phyloP scores from a whole-genome alignment of 495 filamentous ascomycete genomes.

The Letharia lupina region DNA sequence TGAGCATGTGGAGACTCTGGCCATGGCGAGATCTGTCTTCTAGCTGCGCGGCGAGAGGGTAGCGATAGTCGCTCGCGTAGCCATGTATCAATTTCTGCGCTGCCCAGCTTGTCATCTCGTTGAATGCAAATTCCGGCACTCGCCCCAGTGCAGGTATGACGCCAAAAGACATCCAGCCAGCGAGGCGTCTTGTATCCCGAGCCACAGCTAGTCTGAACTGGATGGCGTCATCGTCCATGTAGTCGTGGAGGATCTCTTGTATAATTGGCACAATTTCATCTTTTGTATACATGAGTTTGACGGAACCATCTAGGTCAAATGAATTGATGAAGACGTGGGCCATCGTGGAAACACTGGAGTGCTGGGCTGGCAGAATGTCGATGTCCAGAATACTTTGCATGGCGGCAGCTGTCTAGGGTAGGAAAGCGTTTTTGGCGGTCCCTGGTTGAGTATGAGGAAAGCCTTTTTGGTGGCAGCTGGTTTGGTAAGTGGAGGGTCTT shows the following conservation, averaged over 20 bases:
- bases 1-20: background rate
- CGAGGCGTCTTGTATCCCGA: background rate
- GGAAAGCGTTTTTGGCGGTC: background rate
- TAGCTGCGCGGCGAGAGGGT: background rate
- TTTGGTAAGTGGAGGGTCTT: background rate
- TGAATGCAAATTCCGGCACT: background rate
- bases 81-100: background rate
- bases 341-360: background rate
- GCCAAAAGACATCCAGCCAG: background rate
- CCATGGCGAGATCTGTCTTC: background rate
- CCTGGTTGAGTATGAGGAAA: no score
- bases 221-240: background rate
- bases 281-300: conserved; percentile 1
- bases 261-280: background rate
- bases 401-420: background rate
- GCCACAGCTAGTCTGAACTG: background rate
- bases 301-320: background rate
- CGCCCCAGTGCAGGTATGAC: background rate
- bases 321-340: background rate
- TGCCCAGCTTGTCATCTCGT: background rate
- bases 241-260: background rate
- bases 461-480: background rate
- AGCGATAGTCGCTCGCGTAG: background rate
- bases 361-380: background rate
- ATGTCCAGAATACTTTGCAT: background rate